Evolutionary conservation across 192 early-diverging fungal species (phyloP), one percentile per base, ranked within the genome.

Genomic region (Phlyctochytrium planicorne): DNA sequence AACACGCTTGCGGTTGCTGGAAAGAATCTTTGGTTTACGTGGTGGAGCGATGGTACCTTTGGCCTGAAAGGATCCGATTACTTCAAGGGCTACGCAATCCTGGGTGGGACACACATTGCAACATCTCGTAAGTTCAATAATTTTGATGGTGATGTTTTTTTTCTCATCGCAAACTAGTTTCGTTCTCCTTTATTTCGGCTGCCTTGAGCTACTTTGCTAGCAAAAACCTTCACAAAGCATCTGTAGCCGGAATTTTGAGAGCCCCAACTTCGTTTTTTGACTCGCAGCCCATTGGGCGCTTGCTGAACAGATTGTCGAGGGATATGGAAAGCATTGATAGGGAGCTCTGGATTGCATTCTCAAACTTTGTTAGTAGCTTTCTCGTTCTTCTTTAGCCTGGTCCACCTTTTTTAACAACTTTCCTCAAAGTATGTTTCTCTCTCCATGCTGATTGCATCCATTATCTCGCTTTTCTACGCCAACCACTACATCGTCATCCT

Each of bases 251-350:
- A 1, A 50, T 90, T 20, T 52, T 89, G 60, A 47, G 68, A 20
- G 79, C 84, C 1, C 84, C 86, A 3, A 75, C 91, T 70, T 70
- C 73, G n/a, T 89, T 84, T 62, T 90, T 92, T 65, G 77, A 86
- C 12, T 63, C 64, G 31, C 80, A 88, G 40, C 82, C 89, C 0
- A 79, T 86, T 12, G 92, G 91, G 12, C 78, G 84, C 16, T 82
- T 94, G 6, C 63, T 94, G 31, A 85, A 89, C 55, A 76, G 89
- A 63, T 83, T 91, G 30, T 75, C 78, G 25, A 57, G 74, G 57
- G 80, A 78, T 62, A 37, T 76, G 29, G 74, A 78, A 14, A 52
- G 76, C 2, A 67, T 84, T 29, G 88, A 91, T 63, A 79, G 82
- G 37, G 63, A 77, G 34, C 73, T 92, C 3, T 80, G 85, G 59